Base-by-base conservation (phyloP, 1,284 basidiomycete genomes). In the Phylloporus sp. region DNA sequence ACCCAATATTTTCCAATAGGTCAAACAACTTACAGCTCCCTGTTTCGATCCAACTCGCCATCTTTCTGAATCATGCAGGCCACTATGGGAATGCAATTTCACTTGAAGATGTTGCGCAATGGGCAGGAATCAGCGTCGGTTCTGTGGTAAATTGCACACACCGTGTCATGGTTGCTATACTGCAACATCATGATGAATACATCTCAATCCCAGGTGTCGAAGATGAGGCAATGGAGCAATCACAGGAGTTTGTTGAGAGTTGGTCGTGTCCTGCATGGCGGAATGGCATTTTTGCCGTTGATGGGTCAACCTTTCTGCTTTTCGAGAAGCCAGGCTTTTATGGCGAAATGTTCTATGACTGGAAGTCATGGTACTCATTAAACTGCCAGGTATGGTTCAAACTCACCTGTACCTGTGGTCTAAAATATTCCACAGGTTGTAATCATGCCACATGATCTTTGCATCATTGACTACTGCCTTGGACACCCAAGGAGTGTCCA, bases 41-140 rank as follows among this genome's bases (percentile, higher is more conserved):
- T 14, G 77, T 84, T 3, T 72, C 80, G 2, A 49, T 66, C 2
- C 82, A 84, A 66, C 75, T 84, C 15, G 80, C 52, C 1, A 58
- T 64, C 7, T 64, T 64, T 11, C 7, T 64, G 25, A 41, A 49
- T 12, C 25, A n/a, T 19, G 37, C 25, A 4, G 55, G 64, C 1
- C 59, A 66, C 43, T 66, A 62, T 19, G 39, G 64, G 27, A 66
- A 66, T 49, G 53, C 52, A 14, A 19, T 45, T 0, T 14, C 41
- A 4, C 39, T 25, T 25, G 27, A 63, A 6, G 52, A 81, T 66
- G 68, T 84, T 32, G 78, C 80, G 2, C 70, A 75, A 3, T 68
- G 64, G 45, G 77, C 79, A 41, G 82, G 82, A 2, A 49, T 68
- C 1, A 62, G 59, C 27, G 29, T 66, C 4, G 60, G 67, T 0